A percentile compares a stretch with the other conserved stretches of the same genome.
Conservation (phyloP, 2,329 filamentous ascomycete species). For the Diaporthe eres region DNA sequence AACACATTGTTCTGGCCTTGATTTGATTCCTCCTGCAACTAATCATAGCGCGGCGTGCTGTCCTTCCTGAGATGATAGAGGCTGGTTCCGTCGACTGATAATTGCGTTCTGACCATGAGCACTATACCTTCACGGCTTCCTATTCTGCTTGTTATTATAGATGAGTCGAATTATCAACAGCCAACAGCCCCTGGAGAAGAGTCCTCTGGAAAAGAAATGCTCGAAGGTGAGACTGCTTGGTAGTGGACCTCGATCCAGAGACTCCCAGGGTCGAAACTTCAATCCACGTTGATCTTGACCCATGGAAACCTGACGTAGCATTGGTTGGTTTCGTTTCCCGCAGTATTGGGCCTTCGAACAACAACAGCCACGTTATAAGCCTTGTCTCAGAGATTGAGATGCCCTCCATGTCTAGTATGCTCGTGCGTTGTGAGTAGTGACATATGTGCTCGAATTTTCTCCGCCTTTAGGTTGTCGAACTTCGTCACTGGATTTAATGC, state of each 20-base stretch:
- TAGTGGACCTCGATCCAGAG: neutral
- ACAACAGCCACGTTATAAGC: accelerated
- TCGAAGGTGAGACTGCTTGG: too few relatives aligned
- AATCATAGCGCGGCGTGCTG: neutral
- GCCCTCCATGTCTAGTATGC: neutral
- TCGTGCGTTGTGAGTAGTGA: too few relatives aligned
- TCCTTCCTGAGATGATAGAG: neutral
- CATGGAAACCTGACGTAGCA: neutral
- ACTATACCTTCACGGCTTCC: neutral
- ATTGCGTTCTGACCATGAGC: too few relatives aligned
- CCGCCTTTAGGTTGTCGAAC: too few relatives aligned
- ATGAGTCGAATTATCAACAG: neutral
- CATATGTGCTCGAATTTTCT: accelerated
- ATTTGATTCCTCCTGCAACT: neutral
- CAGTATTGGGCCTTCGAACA: neutral
- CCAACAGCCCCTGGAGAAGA: neutral
- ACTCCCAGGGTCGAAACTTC: neutral
- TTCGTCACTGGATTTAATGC: neutral
- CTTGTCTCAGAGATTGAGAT: neutral
- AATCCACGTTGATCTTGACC: neutral
- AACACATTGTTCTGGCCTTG: neutral
- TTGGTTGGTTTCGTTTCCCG: too few relatives aligned
- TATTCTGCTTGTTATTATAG: neutral
- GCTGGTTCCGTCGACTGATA: neutral
- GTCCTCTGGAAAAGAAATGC: too few relatives aligned